Evolutionary conservation across 495 filamentous ascomycete genomes (phyloP).

Genomic region (Penicillium steckii): DNA sequence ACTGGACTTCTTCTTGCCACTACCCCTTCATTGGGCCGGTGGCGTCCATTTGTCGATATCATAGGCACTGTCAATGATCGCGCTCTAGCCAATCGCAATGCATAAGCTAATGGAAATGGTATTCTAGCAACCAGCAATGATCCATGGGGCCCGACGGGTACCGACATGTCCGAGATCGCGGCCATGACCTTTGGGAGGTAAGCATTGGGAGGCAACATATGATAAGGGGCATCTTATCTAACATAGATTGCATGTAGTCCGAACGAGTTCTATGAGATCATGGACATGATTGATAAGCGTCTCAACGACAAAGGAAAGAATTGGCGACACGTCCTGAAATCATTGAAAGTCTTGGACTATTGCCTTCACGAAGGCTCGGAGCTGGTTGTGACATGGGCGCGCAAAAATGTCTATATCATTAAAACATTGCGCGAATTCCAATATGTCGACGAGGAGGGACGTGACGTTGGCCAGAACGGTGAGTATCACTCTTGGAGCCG

Average conservation of each 20-base stretch:
- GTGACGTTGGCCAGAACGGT: constrained; percentile 97
- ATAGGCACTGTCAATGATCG: neutral
- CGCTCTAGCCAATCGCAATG: constrained; percentile 1
- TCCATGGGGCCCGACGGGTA: constrained; percentile 97
- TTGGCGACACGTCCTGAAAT: constrained; percentile 98
- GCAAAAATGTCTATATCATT: constrained; percentile 97
- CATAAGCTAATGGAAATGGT: constrained; percentile 7
- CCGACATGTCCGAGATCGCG: constrained; percentile 98
- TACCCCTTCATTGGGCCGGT: neutral
- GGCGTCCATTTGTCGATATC: neutral
- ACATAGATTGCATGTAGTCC: constrained; percentile 52
- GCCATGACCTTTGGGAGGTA: constrained; percentile 97
- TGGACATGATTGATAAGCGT: constrained; percentile 99
- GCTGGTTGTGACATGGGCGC: constrained; percentile 94
- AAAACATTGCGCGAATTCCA: constrained; percentile 97
- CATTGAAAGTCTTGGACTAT: constrained; percentile 96
- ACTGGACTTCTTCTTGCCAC: constrained; percentile 13
- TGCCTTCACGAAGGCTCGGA: constrained; percentile 97
- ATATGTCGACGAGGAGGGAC: constrained; percentile 90
- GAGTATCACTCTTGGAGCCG: constrained; percentile 15
- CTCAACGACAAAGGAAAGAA: constrained; percentile 99
- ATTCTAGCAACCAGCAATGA: constrained; percentile 92
- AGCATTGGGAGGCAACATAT: constrained; percentile 23
- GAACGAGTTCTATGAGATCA: constrained; percentile 98
- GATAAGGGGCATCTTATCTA: constrained; percentile 10